Percentiles rank a stretch among this genome's conserved stretches.
Evolutionary conservation across 345 rosid genomes (phyloP).

Genomic region (Murraya koenigii): DNA sequence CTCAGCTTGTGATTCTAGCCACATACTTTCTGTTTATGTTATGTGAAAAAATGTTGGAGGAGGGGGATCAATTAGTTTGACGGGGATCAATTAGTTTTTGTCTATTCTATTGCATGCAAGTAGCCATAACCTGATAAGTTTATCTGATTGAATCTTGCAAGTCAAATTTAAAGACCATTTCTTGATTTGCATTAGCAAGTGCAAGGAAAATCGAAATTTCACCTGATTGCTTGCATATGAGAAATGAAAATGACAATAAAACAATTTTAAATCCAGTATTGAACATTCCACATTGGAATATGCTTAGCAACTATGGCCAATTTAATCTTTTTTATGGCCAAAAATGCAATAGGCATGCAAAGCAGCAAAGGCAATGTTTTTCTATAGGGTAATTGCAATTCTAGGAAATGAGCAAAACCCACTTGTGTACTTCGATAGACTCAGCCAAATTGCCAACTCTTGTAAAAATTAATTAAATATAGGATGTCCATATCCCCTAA

Average conservation of each 20-base stretch:
- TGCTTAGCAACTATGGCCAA: neutral
- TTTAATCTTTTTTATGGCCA: neutral
- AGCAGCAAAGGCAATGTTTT: neutral
- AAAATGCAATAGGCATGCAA: neutral
- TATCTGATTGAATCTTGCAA: neutral
- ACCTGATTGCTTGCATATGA: slow-evolving; percentile 10
- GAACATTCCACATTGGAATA: neutral
- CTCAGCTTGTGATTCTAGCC: too few species aligned
- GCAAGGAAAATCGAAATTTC: neutral
- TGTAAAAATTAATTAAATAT: neutral
- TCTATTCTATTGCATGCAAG: neutral
- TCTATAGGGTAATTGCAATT: neutral
- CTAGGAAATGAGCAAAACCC: neutral
- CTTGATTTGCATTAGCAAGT: neutral
- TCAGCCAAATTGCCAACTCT: neutral
- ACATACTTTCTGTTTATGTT: neutral
- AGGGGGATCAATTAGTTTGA: too few species aligned
- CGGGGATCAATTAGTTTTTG: neutral
- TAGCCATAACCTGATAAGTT: neutral
- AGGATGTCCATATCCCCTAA: neutral
- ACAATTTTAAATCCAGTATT: slow-evolving; percentile 17
- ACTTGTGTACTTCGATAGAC: neutral
- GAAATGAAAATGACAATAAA: slow-evolving; percentile 30
- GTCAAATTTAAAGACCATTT: neutral
- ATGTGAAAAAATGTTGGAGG: neutral